phyloP scores from a whole-genome alignment of 2,329 filamentous ascomycete genomes.

The Xylariaceae sp. region DNA sequence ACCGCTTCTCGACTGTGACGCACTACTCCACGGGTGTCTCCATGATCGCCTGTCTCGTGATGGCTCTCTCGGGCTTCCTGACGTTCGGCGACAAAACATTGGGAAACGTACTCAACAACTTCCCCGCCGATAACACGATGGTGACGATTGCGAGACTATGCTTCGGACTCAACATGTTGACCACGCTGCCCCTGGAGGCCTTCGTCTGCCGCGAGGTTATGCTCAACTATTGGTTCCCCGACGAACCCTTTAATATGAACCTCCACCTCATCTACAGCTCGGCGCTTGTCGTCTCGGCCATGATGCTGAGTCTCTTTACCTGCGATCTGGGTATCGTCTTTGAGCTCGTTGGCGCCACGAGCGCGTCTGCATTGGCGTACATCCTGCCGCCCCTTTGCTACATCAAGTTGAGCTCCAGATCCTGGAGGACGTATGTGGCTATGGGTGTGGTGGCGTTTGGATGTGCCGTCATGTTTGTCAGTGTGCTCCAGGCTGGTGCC shows the following conservation, averaged over 20 bases:
- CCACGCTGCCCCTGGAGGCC: slow-evolving; percentile 89
- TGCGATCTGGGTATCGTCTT: slow-evolving; percentile 94
- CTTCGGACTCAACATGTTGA: slow-evolving; percentile 98
- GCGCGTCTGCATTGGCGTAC: slow-evolving; percentile 88
- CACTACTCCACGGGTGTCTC: slow-evolving; percentile 90
- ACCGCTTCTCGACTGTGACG: slow-evolving; percentile 88
- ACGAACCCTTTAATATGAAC: slow-evolving; percentile 71
- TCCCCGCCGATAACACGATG: slow-evolving; percentile 82
- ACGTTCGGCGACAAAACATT: slow-evolving; percentile 88
- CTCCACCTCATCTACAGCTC: slow-evolving; percentile 86
- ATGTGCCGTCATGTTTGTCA: slow-evolving; percentile 72
- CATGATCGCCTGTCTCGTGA: slow-evolving; percentile 81
- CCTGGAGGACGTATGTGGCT: slow-evolving; percentile 68
- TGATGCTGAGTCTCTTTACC: slow-evolving; percentile 73
- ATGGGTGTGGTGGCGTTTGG: slow-evolving; percentile 74
- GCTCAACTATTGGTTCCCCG: slow-evolving; percentile 71
- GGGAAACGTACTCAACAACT: slow-evolving; percentile 98
- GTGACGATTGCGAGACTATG: slow-evolving; percentile 92
- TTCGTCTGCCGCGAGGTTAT: slow-evolving; percentile 98
- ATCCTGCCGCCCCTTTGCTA: slow-evolving; percentile 94
- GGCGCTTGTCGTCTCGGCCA: slow-evolving; percentile 70
- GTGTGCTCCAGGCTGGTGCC: slow-evolving; percentile 63
- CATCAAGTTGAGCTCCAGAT: slow-evolving; percentile 78
- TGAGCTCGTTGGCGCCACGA: slow-evolving; percentile 92
- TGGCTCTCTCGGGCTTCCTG: slow-evolving; percentile 86